phyloP scores from a whole-genome alignment of 83 land plant genomes.

The Picea engelmannii region DNA sequence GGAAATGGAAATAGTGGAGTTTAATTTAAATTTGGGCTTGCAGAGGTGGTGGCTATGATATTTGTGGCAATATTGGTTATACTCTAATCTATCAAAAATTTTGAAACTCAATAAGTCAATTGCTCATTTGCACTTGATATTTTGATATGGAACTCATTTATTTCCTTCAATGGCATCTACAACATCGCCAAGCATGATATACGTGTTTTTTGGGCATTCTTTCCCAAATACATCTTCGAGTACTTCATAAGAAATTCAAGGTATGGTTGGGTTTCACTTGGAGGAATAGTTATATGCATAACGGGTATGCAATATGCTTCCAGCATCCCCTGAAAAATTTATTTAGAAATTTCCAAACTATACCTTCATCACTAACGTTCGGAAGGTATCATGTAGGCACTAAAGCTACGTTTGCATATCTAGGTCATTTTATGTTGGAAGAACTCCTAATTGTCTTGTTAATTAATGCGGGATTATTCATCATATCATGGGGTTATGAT shows the following conservation, averaged over 20 bases:
- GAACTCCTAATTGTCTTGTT: too few relatives aligned
- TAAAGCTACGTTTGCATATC: too few relatives aligned
- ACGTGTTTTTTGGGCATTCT: slow-evolving; percentile 54
- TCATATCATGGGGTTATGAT: too few relatives aligned
- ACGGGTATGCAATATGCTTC: slow-evolving; percentile 45
- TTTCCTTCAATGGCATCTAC: slow-evolving; percentile 50
- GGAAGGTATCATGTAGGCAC: too few relatives aligned
- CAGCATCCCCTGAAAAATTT: too few relatives aligned
- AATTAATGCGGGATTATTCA: too few relatives aligned
- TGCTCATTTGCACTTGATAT: slow-evolving; percentile 61
- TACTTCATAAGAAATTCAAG: slow-evolving; percentile 54
- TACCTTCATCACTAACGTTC: too few relatives aligned
- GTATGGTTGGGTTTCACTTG: slow-evolving; percentile 55
- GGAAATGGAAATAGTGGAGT: not conserved
- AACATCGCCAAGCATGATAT: slow-evolving; percentile 55
- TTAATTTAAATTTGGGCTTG: not conserved
- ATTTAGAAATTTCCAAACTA: too few relatives aligned
- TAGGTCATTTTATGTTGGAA: too few relatives aligned
- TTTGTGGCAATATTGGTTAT: slow-evolving; percentile 37
- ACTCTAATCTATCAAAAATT: slow-evolving; percentile 57
- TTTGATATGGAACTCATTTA: slow-evolving; percentile 51
- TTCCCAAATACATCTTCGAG: slow-evolving; percentile 46
- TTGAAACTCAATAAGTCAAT: slow-evolving; percentile 77
- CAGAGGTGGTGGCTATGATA: slow-evolving; percentile 42
- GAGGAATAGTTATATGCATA: slow-evolving; percentile 32